A percentile compares a stretch with the other conserved stretches of the same genome.
Evolutionary conservation across 2,329 filamentous ascomycete species (phyloP).

Genomic region (Trichoderma sp.): DNA sequence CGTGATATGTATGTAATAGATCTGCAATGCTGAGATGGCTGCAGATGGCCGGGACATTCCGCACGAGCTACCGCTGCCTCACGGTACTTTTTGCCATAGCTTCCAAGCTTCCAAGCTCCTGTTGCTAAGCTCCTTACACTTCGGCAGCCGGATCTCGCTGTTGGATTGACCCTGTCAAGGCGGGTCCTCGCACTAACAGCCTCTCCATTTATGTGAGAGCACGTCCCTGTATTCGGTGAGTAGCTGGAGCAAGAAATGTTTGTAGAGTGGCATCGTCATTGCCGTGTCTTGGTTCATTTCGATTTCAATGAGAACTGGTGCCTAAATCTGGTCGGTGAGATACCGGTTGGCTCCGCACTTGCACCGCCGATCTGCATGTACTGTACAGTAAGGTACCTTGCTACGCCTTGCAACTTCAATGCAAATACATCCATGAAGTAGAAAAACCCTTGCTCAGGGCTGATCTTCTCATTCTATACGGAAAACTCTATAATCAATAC

Average conservation of each 20-base stretch:
- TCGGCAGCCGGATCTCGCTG: conserved; percentile 14
- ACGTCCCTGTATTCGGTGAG: not conserved
- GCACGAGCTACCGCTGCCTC: not conserved
- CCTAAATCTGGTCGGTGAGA: not conserved
- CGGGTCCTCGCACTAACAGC: not conserved
- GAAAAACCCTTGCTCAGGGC: not conserved
- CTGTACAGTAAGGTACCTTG: not conserved
- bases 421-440: not conserved
- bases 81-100: not conserved
- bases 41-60: not conserved
- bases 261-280: not conserved
- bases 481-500: too few species aligned
- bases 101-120: not conserved
- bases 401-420: too few species aligned
- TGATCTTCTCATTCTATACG: not conserved
- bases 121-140: not conserved
- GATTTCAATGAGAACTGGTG: not conserved
- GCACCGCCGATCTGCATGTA: not conserved
- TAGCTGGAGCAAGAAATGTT: not conserved
- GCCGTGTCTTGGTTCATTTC: not conserved
- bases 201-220: too few species aligned
- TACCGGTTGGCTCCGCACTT: not conserved
- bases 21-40: not conserved
- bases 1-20: not conserved
- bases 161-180: not conserved